Evolutionary conservation across 2,329 filamentous ascomycete genomes (phyloP), one percentile per base, ranked within the genome.

Genomic region (Zasmidium cellare): DNA sequence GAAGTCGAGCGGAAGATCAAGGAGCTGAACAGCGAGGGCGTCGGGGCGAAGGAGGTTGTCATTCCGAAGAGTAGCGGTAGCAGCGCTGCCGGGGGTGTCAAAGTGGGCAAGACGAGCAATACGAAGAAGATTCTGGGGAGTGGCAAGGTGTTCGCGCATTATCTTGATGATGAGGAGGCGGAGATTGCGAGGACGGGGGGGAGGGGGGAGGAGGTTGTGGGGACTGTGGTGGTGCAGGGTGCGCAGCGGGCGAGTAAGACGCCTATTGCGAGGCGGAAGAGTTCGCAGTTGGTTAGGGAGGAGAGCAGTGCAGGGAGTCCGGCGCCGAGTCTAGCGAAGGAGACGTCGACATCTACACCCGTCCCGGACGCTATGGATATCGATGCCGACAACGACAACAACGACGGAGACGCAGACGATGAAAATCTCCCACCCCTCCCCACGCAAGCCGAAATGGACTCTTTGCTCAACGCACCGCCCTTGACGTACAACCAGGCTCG

Each of bases 111-210:
- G 72, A 90, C 88, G 6, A 80, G 85, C 35, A 87, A 85, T 64
- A 88, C 91, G 23, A 85, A 90, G 66, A 88, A 87, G 75, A 91
- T 94, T 61, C 79, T 94, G 56, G 85, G 87, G 64, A 91, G 87
- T 23, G 88, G 91, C 70, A 91, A 93, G 77, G 91, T 89, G 2
- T 93, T 93, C 73, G 85, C 86, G 61, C 92, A 94, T 75, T 87
- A 93, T 72, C 81, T 93, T 48, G 88, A 90, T 65, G 90, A 94
- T 72, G 91, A 88, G 72, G 82, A 89, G 65, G 90, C 90, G 9
- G 77, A 85, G 66, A 66, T 75, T 57, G 66, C 78, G 18, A 53
- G 69, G 48, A 73, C 70, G 23, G 70, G 69, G 5, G 61, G 67
- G 51, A 60, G 70, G 52, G 66, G 70, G 51, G 66, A 64, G 12